Conservation (phyloP, 2,329 filamentous ascomycete genomes). For the Lachnellula occidentalis region DNA sequence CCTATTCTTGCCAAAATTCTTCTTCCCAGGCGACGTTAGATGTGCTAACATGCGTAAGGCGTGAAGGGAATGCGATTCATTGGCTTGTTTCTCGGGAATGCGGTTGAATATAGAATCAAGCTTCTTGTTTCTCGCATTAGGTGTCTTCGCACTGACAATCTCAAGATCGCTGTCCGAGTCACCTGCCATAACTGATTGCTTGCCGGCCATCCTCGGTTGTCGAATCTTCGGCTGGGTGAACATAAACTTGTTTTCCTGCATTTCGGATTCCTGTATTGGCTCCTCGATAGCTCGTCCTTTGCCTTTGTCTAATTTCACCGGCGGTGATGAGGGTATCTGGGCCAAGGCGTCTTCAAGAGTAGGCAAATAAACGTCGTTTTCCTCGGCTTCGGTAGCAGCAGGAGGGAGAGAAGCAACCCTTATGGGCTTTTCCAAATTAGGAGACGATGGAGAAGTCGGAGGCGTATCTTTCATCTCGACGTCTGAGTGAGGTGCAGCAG, state of each 20-base stretch:
- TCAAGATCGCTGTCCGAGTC: slow-evolving; percentile 44
- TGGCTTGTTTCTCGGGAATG: slow-evolving; percentile 55
- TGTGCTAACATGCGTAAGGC: slow-evolving; percentile 71
- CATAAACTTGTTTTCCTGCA: slow-evolving; percentile 17
- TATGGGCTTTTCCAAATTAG: slow-evolving; percentile 28
- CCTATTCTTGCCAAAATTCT: slow-evolving; percentile 37
- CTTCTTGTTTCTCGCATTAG: slow-evolving; percentile 38
- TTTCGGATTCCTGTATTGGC: slow-evolving; percentile 4
- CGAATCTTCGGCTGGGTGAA: slow-evolving; percentile 34
- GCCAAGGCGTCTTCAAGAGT: slow-evolving; percentile 15
- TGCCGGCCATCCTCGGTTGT: slow-evolving; percentile 35
- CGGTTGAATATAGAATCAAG: slow-evolving; percentile 65
- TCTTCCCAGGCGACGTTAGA: slow-evolving; percentile 56
- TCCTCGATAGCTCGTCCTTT: slow-evolving; percentile 25
- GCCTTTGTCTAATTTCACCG: slow-evolving; percentile 44
- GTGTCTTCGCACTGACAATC: slow-evolving; percentile 30
- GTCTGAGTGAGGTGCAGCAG: slow-evolving; percentile 41
- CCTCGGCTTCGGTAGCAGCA: not conserved
- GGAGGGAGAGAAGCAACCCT: not conserved
- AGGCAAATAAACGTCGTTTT: slow-evolving; percentile 13
- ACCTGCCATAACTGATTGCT: slow-evolving; percentile 30
- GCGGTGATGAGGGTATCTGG: slow-evolving; percentile 14
- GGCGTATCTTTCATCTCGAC: slow-evolving; percentile 56
- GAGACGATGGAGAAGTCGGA: slow-evolving; percentile 60
- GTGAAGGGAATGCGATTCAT: slow-evolving; percentile 59